Percentiles rank a stretch among this genome's conserved stretches.
Evolutionary conservation across 768 basidiomycete species (phyloP).

Genomic region (Cubamyces sp.): DNA sequence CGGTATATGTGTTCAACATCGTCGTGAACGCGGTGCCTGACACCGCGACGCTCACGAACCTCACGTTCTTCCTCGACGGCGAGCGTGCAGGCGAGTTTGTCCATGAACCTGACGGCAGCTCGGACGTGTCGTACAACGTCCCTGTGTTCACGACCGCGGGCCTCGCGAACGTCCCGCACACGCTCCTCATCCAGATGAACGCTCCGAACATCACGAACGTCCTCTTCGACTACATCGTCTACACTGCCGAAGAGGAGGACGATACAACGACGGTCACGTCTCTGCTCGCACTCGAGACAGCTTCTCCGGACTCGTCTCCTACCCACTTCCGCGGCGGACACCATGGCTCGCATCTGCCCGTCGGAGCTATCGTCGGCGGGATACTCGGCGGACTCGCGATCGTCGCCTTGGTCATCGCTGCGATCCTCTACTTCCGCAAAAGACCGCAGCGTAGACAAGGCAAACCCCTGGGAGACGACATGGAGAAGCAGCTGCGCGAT

Average conservation of each 20-base stretch:
- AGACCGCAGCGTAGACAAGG: neutral
- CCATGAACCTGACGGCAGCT: neutral
- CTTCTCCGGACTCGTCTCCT: no score
- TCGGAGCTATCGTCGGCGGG: constrained; percentile 15
- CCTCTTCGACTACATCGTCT: constrained; percentile 16
- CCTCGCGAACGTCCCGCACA: constrained; percentile 7
- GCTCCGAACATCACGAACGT: neutral
- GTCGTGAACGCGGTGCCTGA: neutral
- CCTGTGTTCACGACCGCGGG: constrained; percentile 5
- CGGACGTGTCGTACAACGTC: constrained; percentile 4
- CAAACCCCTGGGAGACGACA: neutral
- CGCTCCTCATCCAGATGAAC: neutral
- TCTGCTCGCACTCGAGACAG: no score
- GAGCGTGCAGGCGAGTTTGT: constrained; percentile 1
- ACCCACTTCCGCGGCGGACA: neutral
- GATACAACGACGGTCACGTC: neutral
- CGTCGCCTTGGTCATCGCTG: constrained; percentile 3
- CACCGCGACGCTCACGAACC: neutral
- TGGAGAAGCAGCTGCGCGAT: constrained; percentile 4
- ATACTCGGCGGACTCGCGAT: constrained; percentile 9
- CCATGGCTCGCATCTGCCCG: neutral
- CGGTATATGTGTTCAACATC: constrained; percentile 7
- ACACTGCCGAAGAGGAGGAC: constrained; percentile 1
- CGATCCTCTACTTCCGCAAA: constrained; percentile 2
- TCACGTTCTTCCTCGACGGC: constrained; percentile 17